Percentiles rank a stretch among this genome's conserved stretches.
Conservation (phyloP, 2,329 filamentous ascomycete genomes). For the Monosporascus sp. region DNA sequence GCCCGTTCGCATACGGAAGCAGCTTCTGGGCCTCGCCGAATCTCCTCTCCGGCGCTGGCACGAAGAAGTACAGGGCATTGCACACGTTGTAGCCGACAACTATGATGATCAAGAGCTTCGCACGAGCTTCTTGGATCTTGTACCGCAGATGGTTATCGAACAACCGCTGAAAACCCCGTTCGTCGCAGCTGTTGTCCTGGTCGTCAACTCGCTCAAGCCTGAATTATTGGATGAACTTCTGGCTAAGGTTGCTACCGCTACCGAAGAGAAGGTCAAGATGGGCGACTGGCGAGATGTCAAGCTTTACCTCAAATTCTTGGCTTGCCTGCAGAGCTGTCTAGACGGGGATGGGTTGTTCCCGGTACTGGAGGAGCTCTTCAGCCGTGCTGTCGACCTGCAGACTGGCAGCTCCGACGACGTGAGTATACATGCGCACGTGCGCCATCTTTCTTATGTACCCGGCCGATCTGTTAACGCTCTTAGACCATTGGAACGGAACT, state of each 20-base stretch:
- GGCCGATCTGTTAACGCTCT: background rate
- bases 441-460: background rate
- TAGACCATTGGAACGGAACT: constrained; percentile 74
- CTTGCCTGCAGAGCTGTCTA: constrained; percentile 75
- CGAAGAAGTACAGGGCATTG: constrained; percentile 71
- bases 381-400: constrained; percentile 85
- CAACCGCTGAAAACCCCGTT: constrained; percentile 99
- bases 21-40: constrained; percentile 76
- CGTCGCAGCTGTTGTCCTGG: constrained; percentile 74
- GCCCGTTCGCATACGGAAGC: constrained; percentile 67
- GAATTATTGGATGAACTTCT: constrained; percentile 71
- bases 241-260: constrained; percentile 50
- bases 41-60: constrained; percentile 72
- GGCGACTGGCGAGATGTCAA: constrained; percentile 91
- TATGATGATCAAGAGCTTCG: constrained; percentile 79
- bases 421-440: constrained; percentile 31
- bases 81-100: constrained; percentile 73
- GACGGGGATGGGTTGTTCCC: constrained; percentile 82
- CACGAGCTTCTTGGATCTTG: constrained; percentile 65
- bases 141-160: constrained; percentile 73
- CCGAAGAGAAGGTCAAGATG: constrained; percentile 61
- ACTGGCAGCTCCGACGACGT: constrained; percentile 91
- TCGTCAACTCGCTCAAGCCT: constrained; percentile 71
- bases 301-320: constrained; percentile 81
- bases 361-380: constrained; percentile 84